These are phyloP conservation scores for Saxispiralis lemnorum DNA, from an alignment of 495 filamentous ascomycete genomes.

Conservation along the genomic window DNA sequence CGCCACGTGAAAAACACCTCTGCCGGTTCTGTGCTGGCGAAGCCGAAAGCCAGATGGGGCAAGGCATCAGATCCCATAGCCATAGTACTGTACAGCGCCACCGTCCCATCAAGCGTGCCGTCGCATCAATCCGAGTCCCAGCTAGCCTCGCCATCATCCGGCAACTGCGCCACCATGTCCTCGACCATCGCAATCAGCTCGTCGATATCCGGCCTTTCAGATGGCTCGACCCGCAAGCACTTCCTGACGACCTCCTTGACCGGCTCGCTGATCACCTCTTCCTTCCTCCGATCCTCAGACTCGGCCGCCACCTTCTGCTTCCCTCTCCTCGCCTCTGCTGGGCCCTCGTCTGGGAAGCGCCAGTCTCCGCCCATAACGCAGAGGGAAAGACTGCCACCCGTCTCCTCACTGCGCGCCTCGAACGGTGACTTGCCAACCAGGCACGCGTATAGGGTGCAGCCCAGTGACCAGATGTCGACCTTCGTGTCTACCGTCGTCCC, in stretches of 20 bases:
- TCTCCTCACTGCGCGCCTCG: conserved; percentile 87
- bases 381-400: conserved; percentile 77
- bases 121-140: conserved; percentile 7
- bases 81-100: too few species aligned
- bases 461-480: conserved; percentile 94
- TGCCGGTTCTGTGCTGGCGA: too few species aligned
- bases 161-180: conserved; percentile 43
- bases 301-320: conserved; percentile 31
- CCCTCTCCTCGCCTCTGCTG: conserved; percentile 27
- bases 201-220: conserved; percentile 76
- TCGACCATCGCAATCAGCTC: conserved; percentile 71
- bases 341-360: conserved; percentile 74
- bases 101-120: too few species aligned
- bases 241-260: conserved; percentile 73
- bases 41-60: too few species aligned
- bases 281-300: conserved; percentile 7
- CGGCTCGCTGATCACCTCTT: conserved; percentile 44
- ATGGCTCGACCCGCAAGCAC: conserved; percentile 84
- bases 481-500: conserved; percentile 86
- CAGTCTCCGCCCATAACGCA: conserved; percentile 85
- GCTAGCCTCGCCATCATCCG: conserved; percentile 40
- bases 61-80: too few species aligned
- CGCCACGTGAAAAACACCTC: too few species aligned
- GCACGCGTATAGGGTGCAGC: conserved; percentile 91
- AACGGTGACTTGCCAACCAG: conserved; percentile 92